A percentile compares a stretch with the other conserved stretches of the same genome.
Conservation (phyloP, 83 land plant species). For the Picea abies region DNA sequence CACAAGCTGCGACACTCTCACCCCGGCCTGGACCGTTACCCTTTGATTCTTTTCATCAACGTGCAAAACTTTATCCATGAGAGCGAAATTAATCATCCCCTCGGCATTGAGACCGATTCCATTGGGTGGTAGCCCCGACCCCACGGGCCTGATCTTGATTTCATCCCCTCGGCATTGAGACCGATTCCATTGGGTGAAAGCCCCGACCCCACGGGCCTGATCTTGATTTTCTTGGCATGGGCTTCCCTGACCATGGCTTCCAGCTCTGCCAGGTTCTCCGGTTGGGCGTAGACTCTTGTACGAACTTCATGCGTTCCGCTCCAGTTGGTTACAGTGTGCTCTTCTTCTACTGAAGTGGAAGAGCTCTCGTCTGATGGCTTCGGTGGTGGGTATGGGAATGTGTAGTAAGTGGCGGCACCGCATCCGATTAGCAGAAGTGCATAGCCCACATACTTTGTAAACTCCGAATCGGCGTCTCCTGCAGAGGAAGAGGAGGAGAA, state of each 20-base stretch:
- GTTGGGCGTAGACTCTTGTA: conserved; percentile 74
- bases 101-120: conserved; percentile 69
- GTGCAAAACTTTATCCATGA: conserved; percentile 91
- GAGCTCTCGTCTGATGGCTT: conserved; percentile 59
- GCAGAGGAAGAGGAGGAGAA: not conserved
- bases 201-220: conserved; percentile 95
- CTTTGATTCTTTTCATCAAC: conserved; percentile 72
- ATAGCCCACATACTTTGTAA: conserved; percentile 71
- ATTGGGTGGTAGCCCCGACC: conserved; percentile 98
- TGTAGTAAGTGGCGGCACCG: conserved; percentile 19
- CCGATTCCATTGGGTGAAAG: conserved; percentile 97
- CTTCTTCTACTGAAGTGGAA: conserved; percentile 20
- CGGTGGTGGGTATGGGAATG: conserved; percentile 64
- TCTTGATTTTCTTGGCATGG: conserved; percentile 52
- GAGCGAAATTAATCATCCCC: conserved; percentile 92
- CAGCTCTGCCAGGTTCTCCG: conserved; percentile 73
- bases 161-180: conserved; percentile 75
- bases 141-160: too few species aligned
- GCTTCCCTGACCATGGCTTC: conserved; percentile 63
- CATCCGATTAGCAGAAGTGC: conserved; percentile 54
- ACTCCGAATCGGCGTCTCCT: conserved; percentile 29
- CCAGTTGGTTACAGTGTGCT: conserved; percentile 88
- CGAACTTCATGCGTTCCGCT: conserved; percentile 95
- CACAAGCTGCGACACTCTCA: conserved; percentile 86
- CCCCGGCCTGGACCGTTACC: conserved; percentile 91